A percentile compares a stretch with the other conserved stretches of the same genome.
Conservation (phyloP, 2,329 filamentous ascomycete species). For the Plenodomus lindquistii region DNA sequence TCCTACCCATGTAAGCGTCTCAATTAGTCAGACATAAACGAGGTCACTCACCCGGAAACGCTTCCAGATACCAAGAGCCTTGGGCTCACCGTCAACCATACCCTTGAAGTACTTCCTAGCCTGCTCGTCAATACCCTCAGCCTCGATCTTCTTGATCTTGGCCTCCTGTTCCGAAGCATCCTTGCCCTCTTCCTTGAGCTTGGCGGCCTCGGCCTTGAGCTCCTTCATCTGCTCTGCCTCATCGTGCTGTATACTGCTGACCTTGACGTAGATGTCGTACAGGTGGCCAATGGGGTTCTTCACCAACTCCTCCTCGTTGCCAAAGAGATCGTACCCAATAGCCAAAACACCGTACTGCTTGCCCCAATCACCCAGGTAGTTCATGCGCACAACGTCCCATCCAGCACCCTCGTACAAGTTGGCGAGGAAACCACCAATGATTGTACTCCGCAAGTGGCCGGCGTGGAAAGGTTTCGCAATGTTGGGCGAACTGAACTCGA, state of each 20-base stretch:
- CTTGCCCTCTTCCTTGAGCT: conserved; percentile 48
- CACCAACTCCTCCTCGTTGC: conserved; percentile 70
- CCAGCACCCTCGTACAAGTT: conserved; percentile 71
- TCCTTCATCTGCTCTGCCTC: conserved; percentile 69
- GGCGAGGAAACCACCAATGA: conserved; percentile 73
- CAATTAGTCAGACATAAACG: too few relatives aligned
- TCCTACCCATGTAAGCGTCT: conserved; percentile 42
- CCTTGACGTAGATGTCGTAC: conserved; percentile 79
- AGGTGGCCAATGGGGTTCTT: conserved; percentile 80
- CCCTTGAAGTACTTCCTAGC: conserved; percentile 72
- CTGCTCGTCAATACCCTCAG: conserved; percentile 64
- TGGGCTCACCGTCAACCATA: conserved; percentile 65
- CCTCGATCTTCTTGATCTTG: conserved; percentile 46
- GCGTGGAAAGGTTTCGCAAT: conserved; percentile 83
- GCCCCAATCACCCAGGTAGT: conserved; percentile 81
- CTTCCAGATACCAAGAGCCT: conserved; percentile 64
- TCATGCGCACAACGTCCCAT: conserved; percentile 72
- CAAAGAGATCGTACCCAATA: conserved; percentile 75
- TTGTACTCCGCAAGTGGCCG: conserved; percentile 74
- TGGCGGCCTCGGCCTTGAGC: conserved; percentile 50
- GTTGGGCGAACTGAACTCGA: conserved; percentile 85
- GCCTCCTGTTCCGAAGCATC: conserved; percentile 47
- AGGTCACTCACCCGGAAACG: conserved; percentile 57
- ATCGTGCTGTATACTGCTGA: conserved; percentile 64
- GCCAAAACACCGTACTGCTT: conserved; percentile 74